Evolutionary conservation across 129 eudicot genomes (phyloP), one percentile per base, ranked within the genome.

Genomic region (Logfia minima): DNA sequence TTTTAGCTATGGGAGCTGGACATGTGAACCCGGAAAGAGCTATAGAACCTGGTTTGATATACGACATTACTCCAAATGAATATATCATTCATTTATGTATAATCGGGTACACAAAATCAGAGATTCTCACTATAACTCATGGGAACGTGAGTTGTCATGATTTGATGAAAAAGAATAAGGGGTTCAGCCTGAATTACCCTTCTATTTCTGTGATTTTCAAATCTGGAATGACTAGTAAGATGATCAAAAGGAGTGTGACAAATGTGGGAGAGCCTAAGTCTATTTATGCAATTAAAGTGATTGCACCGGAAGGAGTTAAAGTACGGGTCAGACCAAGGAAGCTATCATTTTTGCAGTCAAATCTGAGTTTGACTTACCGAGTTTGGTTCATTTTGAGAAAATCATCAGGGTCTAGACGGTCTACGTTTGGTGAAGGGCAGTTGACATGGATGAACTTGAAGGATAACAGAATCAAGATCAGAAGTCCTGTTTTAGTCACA

Each of bases 111-210:
- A 89, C 83, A 48, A 78, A 69, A 76, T 86, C 96, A 3, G 88
- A 94, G 22, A 83, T 94, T 52, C 89, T 94, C 70, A 86, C 87
- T 61, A 86, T 94, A 9, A 89, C 97, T 78, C 99, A 87, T 72
- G 84, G 92, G 85, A 94, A 94, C 13, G 89, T 86, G 39, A 94
- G 96, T 35, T 94, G 97, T 76, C 88, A 72, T 13, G 89, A 85
- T 23, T 62, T 91, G 28, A 45, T 87, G 85, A 72, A 77, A 73
- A 85, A 85, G 66, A 79, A 85, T 71, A 89, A 58, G 75, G 96
- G 89, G 17, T 91, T 94, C 76, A 91, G 88, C 86, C 88, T 94
- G 37, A 94, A 94, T 61, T 94, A 94, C 81, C 99, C 99, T 70
- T 86, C 99, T 0, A 86, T 94, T 41, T 89, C 99, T 0, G 93